phyloP scores from a whole-genome alignment of 345 rosid species.

The Clausena lansium region DNA sequence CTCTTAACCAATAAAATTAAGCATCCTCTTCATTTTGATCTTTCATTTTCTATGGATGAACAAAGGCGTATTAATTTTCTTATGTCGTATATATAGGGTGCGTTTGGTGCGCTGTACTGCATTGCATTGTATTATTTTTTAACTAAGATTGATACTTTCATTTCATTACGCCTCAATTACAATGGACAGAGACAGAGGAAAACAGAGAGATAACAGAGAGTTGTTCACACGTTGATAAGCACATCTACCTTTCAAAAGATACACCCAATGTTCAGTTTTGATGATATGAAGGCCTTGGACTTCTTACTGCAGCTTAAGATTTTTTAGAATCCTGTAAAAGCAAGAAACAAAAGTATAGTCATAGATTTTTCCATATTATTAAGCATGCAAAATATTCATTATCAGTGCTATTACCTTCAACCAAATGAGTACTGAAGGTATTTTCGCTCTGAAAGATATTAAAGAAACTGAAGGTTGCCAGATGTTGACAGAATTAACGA shows the following conservation, averaged over 20 bases:
- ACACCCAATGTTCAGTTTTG: neutral
- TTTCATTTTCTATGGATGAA: neutral
- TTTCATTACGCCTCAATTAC: neutral
- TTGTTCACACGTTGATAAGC: neutral
- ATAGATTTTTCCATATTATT: neutral
- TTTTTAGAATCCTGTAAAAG: constrained; percentile 20
- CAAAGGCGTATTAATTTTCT: neutral
- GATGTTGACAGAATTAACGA: no score
- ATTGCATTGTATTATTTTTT: neutral
- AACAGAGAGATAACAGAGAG: neutral
- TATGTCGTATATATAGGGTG: neutral
- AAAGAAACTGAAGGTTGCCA: no score
- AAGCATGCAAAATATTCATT: neutral
- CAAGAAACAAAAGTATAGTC: neutral
- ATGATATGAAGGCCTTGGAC: neutral
- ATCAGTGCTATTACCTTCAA: no score
- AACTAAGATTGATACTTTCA: constrained; percentile 4
- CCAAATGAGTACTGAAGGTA: no score
- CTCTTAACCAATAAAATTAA: neutral
- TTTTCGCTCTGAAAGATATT: no score
- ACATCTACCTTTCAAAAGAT: neutral
- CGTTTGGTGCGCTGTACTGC: no score
- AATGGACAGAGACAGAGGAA: neutral
- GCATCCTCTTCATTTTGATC: neutral
- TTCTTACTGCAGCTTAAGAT: constrained; percentile 26